Evolutionary conservation across 73 alveolate genomes (phyloP).

Genomic region (Effrenium voratum): DNA sequence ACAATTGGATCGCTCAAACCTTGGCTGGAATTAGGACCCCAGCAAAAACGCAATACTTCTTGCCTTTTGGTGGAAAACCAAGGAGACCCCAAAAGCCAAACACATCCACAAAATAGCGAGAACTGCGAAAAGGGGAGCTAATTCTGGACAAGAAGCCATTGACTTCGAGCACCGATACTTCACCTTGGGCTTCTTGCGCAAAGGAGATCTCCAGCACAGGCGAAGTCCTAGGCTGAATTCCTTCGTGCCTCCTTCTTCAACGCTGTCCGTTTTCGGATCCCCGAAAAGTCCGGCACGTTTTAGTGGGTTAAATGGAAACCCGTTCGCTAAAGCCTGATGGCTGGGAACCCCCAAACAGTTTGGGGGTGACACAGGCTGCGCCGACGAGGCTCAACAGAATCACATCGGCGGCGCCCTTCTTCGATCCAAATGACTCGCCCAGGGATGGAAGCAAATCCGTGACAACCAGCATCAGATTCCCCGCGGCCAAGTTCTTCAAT

Average conservation of each 20-base stretch:
- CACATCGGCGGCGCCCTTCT: neutral
- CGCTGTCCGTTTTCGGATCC: neutral
- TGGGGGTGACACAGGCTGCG: no score
- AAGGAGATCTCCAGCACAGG: constrained; percentile 11
- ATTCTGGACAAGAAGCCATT: no score
- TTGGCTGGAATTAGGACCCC: no score
- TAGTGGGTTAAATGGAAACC: no score
- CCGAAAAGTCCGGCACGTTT: neutral
- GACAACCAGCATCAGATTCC: constrained; percentile 4
- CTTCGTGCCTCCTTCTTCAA: neutral
- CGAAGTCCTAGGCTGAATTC: neutral
- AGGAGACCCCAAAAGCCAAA: no score
- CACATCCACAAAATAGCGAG: no score
- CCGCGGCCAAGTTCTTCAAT: neutral
- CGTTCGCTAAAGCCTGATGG: no score
- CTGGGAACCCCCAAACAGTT: no score
- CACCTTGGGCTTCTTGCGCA: neutral
- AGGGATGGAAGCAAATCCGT: constrained; percentile 3
- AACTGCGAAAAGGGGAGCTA: no score
- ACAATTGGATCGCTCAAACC: neutral
- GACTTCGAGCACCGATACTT: constrained; percentile 9
- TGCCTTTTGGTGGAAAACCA: no score
- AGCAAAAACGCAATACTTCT: no score
- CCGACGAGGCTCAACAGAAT: neutral
- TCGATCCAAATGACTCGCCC: neutral